phyloP scores from a whole-genome alignment of 2,329 filamentous ascomycete genomes.

The Aspergillus chevalieri region DNA sequence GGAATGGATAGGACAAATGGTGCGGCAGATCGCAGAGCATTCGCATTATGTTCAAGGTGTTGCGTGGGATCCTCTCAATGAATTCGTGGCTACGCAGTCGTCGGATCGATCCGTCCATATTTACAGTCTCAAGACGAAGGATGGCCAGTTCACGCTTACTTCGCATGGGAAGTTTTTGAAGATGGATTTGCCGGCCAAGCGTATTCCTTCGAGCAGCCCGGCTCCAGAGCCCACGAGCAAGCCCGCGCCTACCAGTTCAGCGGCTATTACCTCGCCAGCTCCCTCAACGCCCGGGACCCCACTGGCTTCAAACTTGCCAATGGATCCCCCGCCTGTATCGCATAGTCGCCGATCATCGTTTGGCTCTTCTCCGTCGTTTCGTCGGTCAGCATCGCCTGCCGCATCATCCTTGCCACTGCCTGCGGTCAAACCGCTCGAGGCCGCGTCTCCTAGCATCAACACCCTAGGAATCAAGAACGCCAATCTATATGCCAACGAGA shows the following conservation, averaged over 20 bases:
- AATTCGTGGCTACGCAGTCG: conserved; percentile 96
- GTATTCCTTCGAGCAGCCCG: conserved; percentile 86
- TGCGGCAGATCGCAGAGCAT: conserved; percentile 93
- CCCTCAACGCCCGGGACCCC: conserved; percentile 92
- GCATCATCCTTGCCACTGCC: conserved; percentile 81
- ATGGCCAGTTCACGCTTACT: conserved; percentile 82
- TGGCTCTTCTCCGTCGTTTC: conserved; percentile 65
- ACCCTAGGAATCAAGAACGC: conserved; percentile 70
- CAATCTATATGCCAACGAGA: conserved; percentile 92
- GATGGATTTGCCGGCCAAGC: conserved; percentile 85
- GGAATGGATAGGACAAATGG: conserved; percentile 50
- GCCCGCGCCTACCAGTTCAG: conserved; percentile 28
- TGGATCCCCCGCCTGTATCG: conserved; percentile 91
- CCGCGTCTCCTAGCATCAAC: conserved; percentile 68
- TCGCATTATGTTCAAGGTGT: conserved; percentile 98
- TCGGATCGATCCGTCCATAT: conserved; percentile 97
- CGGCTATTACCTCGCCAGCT: conserved; percentile 69
- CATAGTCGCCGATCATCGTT: conserved; percentile 95
- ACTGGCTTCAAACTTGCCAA: conserved; percentile 78
- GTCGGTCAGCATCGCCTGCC: conserved; percentile 85
- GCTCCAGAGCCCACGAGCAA: conserved; percentile 65
- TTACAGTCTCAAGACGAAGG: conserved; percentile 92
- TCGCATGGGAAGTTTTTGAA: conserved; percentile 76
- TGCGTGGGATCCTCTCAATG: conserved; percentile 95
- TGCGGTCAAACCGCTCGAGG: conserved; percentile 88